Conservation (phyloP, 306 rosid genomes). For the Vicia faba region DNA sequence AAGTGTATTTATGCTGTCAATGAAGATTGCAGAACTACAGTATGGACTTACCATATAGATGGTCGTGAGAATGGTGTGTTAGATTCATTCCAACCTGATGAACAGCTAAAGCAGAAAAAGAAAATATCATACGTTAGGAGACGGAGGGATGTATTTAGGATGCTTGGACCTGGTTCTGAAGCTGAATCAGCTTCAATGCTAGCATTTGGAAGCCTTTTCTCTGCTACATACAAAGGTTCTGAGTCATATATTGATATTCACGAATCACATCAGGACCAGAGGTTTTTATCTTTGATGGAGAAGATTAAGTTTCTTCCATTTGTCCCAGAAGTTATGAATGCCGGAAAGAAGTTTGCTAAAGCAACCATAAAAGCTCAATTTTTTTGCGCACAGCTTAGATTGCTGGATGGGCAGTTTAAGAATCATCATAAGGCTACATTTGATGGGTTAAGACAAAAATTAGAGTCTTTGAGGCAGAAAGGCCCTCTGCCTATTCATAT, state of each 20-base stretch:
- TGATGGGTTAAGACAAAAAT: conserved; percentile 51
- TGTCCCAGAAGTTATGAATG: conserved; percentile 62
- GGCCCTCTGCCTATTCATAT: conserved; percentile 57
- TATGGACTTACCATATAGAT: conserved; percentile 75
- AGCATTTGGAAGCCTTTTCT: conserved; percentile 93
- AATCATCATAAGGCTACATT: conserved; percentile 82
- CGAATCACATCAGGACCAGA: conserved; percentile 57
- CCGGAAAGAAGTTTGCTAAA: conserved; percentile 59
- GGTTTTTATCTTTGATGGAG: conserved; percentile 56
- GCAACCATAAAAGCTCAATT: conserved; percentile 62
- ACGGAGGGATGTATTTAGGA: conserved; percentile 59
- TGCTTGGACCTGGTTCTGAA: conserved; percentile 74
- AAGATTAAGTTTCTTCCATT: conserved; percentile 65
- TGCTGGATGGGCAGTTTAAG: conserved; percentile 93
- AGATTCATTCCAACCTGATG: conserved; percentile 83
- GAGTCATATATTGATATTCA: conserved; percentile 65
- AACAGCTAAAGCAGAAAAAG: conserved; percentile 75
- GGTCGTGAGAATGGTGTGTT: conserved; percentile 59
- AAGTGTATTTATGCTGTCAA: conserved; percentile 68
- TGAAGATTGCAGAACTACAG: conserved; percentile 84
- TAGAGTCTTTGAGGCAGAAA: conserved; percentile 53
- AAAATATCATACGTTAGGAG: conserved; percentile 64
- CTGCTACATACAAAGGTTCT: conserved; percentile 73
- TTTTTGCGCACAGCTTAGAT: conserved; percentile 84
- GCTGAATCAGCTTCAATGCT: conserved; percentile 67